A percentile compares a stretch with the other conserved stretches of the same genome.
phyloP scores from a whole-genome alignment of 371 early-diverging fungal species.

The Apophysomyces ossiformis region DNA sequence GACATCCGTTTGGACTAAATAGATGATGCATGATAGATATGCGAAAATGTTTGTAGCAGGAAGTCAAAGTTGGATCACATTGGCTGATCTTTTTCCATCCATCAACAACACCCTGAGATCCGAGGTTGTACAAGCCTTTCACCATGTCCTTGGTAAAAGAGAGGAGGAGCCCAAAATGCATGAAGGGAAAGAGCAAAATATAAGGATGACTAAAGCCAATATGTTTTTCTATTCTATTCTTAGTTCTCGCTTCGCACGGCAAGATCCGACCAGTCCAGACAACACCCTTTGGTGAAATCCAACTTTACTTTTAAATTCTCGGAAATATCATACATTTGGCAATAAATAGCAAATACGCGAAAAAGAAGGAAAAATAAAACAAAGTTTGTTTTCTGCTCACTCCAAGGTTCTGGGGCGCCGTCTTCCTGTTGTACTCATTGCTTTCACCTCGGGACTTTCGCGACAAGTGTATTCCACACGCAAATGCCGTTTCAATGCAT shows the following conservation, averaged over 20 bases:
- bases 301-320: background rate
- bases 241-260: too few species aligned
- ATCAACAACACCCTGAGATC: constrained; percentile 4
- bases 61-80: background rate
- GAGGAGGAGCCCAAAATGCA: too few species aligned
- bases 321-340: constrained; percentile 3
- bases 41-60: constrained; percentile 7
- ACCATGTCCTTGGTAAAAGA: constrained; percentile 14
- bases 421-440: constrained; percentile 41
- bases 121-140: constrained; percentile 13
- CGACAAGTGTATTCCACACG: constrained; percentile 59
- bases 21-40: background rate
- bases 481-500: constrained; percentile 67
- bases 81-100: constrained; percentile 3
- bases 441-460: constrained; percentile 47
- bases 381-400: constrained; percentile 8
- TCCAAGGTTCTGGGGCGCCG: constrained; percentile 39
- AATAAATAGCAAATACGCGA: constrained; percentile 8
- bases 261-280: too few species aligned
- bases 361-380: constrained; percentile 1
- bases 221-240: too few species aligned
- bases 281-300: too few species aligned
- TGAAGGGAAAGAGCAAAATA: too few species aligned
- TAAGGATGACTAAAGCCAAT: too few species aligned
- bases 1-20: background rate